These are phyloP conservation scores for Mrakia frigida DNA, from an alignment of 768 basidiomycete genomes.

Conservation along the genomic window DNA sequence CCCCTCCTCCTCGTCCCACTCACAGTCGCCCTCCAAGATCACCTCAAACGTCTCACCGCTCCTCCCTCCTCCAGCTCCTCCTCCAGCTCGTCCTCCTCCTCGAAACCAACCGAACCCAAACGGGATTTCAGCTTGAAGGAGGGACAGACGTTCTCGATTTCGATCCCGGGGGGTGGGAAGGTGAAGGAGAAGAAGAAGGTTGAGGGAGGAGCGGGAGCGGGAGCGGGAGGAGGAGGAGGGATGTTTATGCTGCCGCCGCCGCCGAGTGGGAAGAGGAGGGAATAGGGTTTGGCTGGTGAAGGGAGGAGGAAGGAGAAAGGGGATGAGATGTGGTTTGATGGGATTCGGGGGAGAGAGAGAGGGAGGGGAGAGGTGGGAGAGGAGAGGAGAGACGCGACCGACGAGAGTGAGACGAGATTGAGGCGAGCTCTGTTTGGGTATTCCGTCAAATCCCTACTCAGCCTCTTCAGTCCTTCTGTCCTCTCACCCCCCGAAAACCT, in stretches of 20 bases:
- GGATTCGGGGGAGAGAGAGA: too few relatives aligned
- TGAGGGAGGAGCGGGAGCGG: neutral
- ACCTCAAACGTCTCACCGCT: slow-evolving; percentile 37
- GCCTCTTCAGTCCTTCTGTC: too few relatives aligned
- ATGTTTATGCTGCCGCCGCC: slow-evolving; percentile 20
- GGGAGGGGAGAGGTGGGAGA: too few relatives aligned
- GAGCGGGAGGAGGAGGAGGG: slow-evolving; percentile 7
- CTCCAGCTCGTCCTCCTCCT: slow-evolving; percentile 39
- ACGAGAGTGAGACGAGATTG: too few relatives aligned
- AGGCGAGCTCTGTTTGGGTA: too few relatives aligned
- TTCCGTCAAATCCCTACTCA: too few relatives aligned
- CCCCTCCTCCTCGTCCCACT: slow-evolving; percentile 17
- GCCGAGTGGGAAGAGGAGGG: slow-evolving; percentile 19
- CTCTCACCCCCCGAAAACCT: too few relatives aligned
- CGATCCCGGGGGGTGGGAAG: slow-evolving; percentile 60
- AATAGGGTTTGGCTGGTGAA: neutral
- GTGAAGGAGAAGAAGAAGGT: neutral
- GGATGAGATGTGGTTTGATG: too few relatives aligned
- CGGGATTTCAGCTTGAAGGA: slow-evolving; percentile 92
- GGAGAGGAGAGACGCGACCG: too few relatives aligned
- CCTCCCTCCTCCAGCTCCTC: slow-evolving; percentile 51
- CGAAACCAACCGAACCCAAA: slow-evolving; percentile 57
- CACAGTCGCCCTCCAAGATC: slow-evolving; percentile 54
- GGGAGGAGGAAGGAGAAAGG: neutral
- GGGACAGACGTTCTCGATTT: slow-evolving; percentile 87